Base-by-base conservation (phyloP, 2,329 filamentous ascomycete genomes). In the Teratosphaeria nubilosa region DNA sequence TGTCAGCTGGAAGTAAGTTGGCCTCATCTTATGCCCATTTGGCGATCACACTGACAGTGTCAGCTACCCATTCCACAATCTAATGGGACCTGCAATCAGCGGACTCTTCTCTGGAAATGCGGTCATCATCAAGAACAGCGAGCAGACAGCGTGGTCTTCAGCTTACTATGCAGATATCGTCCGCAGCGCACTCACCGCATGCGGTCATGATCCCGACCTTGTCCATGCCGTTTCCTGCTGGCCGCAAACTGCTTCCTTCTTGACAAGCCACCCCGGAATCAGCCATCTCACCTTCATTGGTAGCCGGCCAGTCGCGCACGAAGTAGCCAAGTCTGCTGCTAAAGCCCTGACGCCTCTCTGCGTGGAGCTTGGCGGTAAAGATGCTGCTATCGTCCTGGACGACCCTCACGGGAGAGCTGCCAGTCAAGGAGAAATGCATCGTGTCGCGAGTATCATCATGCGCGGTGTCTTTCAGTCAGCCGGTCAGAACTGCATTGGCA, bases 401-500 rank as follows among this genome's bases (percentile, higher is more conserved):
- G 90, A 94, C 50, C 80, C 86, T 2, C 74, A 73, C 53, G 70
- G 75, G 37, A 68, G 71, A 50, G 16, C 56, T 7, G 56, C 54
- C 22, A 52, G 56, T 31, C 62, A 63, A 4, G 73, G 65, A 55
- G 77, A 82, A 66, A 79, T 97, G 59, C 75, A 82, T 4, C 84
- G 87, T 50, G 86, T 97, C 54, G 82, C 83, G 45, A 88, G 91
- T 62, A 87, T 95, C 62, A 82, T 97, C 62, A 86, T 99, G 76
- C 85, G 94, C 56, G 94, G 92, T 56, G 90, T 90, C 10, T 99
- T 97, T 75, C 94, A 99, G 74, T 91, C 91, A 55, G 87, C 91
- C 16, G 94, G 94, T 1, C 94, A 99, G 74, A 99, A 99, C 76
- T 99, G 94, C 75, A 92, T 99, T 69, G 94, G 94, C 57, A 92